Conservation (phyloP, 768 basidiomycete species). For the Termitomyces titanicus region DNA sequence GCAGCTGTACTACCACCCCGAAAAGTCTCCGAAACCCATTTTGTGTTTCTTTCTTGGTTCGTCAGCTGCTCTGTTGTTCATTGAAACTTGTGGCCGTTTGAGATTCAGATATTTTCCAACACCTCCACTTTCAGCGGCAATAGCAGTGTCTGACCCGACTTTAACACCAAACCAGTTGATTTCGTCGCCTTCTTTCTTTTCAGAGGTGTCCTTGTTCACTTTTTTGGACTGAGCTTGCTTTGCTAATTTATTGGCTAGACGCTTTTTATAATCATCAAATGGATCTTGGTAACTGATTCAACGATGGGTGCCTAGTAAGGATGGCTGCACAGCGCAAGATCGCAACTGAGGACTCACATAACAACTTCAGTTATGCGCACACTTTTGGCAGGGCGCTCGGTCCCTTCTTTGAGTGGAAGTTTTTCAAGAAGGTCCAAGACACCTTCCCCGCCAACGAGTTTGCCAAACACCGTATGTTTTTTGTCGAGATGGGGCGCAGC, state of each 20-base stretch:
- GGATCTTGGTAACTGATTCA: slow-evolving; percentile 82
- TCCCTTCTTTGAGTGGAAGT: slow-evolving; percentile 75
- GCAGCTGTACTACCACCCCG: slow-evolving; percentile 55
- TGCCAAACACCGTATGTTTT: slow-evolving; percentile 96
- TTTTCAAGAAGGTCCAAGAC: slow-evolving; percentile 83
- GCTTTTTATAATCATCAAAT: slow-evolving; percentile 87
- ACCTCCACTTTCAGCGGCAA: slow-evolving; percentile 34
- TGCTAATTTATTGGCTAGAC: slow-evolving; percentile 76
- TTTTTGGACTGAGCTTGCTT: slow-evolving; percentile 41
- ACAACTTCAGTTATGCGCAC: slow-evolving; percentile 83
- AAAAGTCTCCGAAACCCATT: slow-evolving; percentile 89
- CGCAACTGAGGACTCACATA: slow-evolving; percentile 52
- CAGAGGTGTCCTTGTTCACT: slow-evolving; percentile 26
- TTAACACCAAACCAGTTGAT: slow-evolving; percentile 90
- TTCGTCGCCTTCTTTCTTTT: slow-evolving; percentile 62
- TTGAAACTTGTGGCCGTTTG: slow-evolving; percentile 39
- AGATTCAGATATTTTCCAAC: slow-evolving; percentile 79
- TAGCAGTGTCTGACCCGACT: slow-evolving; percentile 50
- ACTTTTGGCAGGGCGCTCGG: slow-evolving; percentile 82
- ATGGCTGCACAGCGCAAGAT: not conserved
- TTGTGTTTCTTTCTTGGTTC: slow-evolving; percentile 78
- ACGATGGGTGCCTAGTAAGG: not conserved
- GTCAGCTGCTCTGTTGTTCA: slow-evolving; percentile 22
- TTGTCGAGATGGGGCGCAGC: slow-evolving; percentile 82
- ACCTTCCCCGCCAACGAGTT: slow-evolving; percentile 93